Percentiles rank a stretch among this genome's conserved stretches.
Conservation (phyloP, 169 alveolate genomes). For the Plasmodium inui region DNA sequence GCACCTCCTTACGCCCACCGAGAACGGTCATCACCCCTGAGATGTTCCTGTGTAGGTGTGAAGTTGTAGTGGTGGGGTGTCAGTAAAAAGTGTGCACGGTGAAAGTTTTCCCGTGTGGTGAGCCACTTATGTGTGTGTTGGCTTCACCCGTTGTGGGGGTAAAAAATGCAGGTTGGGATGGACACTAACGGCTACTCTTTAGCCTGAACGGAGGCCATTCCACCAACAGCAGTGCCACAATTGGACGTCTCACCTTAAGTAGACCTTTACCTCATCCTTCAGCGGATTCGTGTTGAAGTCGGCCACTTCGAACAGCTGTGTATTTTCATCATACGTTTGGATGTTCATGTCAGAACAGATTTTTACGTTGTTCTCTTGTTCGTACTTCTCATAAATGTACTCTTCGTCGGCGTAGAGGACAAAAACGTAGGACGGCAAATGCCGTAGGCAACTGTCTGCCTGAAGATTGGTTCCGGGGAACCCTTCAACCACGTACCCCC, state of each 20-base stretch:
- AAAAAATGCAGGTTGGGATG: not conserved
- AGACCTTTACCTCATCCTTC: conserved; percentile 34
- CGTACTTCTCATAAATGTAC: conserved; percentile 52
- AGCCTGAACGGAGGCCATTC: not conserved
- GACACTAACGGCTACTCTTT: not conserved
- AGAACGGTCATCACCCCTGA: conserved; percentile 33
- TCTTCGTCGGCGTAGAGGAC: conserved; percentile 60
- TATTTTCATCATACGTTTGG: not conserved
- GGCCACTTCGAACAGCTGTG: conserved; percentile 20
- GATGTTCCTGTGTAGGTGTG: conserved; percentile 1
- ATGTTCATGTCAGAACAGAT: conserved; percentile 11
- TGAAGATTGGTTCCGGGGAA: conserved; percentile 51
- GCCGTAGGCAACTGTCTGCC: conserved; percentile 52
- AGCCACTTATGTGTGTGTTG: not conserved
- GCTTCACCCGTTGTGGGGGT: not conserved
- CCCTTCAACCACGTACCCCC: conserved; percentile 57
- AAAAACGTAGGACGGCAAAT: conserved; percentile 49
- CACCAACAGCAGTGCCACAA: not conserved
- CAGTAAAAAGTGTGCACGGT: not conserved
- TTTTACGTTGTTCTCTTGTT: conserved; percentile 22
- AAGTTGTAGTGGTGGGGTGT: not conserved
- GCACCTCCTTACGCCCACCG: conserved; percentile 20
- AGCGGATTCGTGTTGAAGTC: conserved; percentile 10
- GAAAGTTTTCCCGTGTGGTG: not conserved
- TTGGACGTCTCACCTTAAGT: conserved; percentile 35